A percentile compares a stretch with the other conserved stretches of the same genome.
These are phyloP conservation scores for Neopestalotiopsis sp. DNA, from an alignment of 2,329 filamentous ascomycete genomes.

Conservation along the genomic window DNA sequence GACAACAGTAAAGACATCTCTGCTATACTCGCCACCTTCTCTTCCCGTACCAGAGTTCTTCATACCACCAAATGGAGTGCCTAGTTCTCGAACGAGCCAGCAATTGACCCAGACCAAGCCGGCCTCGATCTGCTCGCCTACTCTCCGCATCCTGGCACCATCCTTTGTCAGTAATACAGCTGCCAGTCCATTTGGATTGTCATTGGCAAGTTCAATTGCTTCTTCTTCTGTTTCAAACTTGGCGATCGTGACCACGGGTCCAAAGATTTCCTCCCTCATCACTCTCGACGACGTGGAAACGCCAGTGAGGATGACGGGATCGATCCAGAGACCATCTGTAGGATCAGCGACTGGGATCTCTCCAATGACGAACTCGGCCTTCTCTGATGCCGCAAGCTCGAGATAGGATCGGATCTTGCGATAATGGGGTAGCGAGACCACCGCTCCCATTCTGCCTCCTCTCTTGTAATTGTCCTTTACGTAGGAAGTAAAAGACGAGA, in stretches of 20 bases:
- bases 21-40: constrained; percentile 39
- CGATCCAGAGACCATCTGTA: constrained; percentile 34
- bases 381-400: constrained; percentile 28
- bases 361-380: constrained; percentile 31
- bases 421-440: constrained; percentile 36
- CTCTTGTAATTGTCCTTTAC: constrained; percentile 29
- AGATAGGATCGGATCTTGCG: constrained; percentile 35
- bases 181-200: constrained; percentile 36
- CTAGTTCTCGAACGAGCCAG: constrained; percentile 39
- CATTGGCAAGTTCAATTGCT: constrained; percentile 34
- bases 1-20: constrained; percentile 39
- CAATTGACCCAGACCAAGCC: constrained; percentile 41
- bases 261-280: constrained; percentile 47
- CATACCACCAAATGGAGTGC: constrained; percentile 41
- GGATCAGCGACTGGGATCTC: constrained; percentile 25
- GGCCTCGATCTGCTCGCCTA: constrained; percentile 38
- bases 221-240: constrained; percentile 38
- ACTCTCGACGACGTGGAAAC: constrained; percentile 32
- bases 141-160: constrained; percentile 34
- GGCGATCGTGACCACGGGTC: constrained; percentile 47
- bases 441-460: constrained; percentile 32
- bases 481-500: constrained; percentile 28
- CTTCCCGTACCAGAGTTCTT: constrained; percentile 39
- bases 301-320: constrained; percentile 33
- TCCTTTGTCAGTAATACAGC: constrained; percentile 37